These are phyloP conservation scores for Pichia sp. DNA, from an alignment of 1,139 yeast genomes.

Conservation along the genomic window DNA sequence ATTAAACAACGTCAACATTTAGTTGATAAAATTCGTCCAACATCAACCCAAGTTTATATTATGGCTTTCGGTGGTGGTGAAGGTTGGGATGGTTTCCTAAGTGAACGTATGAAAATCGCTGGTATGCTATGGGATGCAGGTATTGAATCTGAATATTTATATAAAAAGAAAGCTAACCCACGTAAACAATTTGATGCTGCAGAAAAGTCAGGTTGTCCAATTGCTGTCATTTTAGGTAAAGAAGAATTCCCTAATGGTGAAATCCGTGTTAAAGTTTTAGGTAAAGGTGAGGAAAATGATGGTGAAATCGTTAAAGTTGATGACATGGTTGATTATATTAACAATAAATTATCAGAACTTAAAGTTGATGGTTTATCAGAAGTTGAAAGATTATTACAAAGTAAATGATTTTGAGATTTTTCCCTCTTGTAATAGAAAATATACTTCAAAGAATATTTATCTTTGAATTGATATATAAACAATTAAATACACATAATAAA, in stretches of 20 bases:
- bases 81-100: conserved; percentile 86
- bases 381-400: conserved; percentile 48
- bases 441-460: not conserved
- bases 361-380: conserved; percentile 37
- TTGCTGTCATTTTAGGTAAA: conserved; percentile 91
- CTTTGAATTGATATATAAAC: not conserved
- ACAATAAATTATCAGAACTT: conserved; percentile 42
- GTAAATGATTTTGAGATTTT: not conserved
- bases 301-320: conserved; percentile 70
- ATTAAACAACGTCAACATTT: conserved; percentile 66
- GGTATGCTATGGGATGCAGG: conserved; percentile 82
- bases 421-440: not conserved
- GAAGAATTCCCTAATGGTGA: conserved; percentile 77
- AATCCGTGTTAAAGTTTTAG: conserved; percentile 77
- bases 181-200: conserved; percentile 97
- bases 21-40: conserved; percentile 58
- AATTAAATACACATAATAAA: not conserved
- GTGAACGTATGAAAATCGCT: conserved; percentile 84
- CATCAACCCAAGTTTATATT: conserved; percentile 85
- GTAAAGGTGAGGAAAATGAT: conserved; percentile 83
- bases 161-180: conserved; percentile 87
- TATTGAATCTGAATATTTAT: conserved; percentile 82
- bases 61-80: conserved; percentile 99
- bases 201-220: conserved; percentile 83
- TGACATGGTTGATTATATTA: conserved; percentile 51